phyloP scores from a whole-genome alignment of 1,284 basidiomycete species.

The Coniophora puteana region DNA sequence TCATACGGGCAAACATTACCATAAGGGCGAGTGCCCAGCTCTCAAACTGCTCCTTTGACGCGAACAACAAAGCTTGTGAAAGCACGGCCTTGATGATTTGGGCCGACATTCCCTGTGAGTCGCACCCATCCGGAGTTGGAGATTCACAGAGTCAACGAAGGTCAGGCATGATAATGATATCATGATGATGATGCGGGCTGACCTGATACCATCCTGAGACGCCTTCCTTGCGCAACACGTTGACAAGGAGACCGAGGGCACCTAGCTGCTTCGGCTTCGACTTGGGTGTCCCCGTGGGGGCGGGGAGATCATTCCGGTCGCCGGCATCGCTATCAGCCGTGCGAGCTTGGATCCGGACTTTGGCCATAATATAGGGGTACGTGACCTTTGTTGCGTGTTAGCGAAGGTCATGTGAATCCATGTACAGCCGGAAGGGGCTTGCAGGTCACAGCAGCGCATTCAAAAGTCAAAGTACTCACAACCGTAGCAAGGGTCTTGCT shows the following conservation, averaged over 20 bases:
- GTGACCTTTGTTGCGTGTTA: slow-evolving; percentile 69
- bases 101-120: slow-evolving; percentile 90
- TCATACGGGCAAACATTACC: slow-evolving; percentile 34
- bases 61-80: slow-evolving; percentile 77
- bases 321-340: slow-evolving; percentile 48
- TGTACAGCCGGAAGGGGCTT: too few species aligned
- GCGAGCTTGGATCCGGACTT: slow-evolving; percentile 93
- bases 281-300: slow-evolving; percentile 34
- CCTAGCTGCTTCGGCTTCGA: slow-evolving; percentile 52
- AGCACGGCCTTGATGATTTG: slow-evolving; percentile 89
- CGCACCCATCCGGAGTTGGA: too few species aligned
- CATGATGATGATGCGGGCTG: slow-evolving; percentile 10
- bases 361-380: slow-evolving; percentile 94
- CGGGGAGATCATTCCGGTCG: slow-evolving; percentile 30
- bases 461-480: slow-evolving; percentile 45
- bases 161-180: not conserved
- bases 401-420: slow-evolving; percentile 1
- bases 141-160: not conserved
- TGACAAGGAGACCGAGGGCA: slow-evolving; percentile 72
- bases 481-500: slow-evolving; percentile 97
- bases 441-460: not conserved
- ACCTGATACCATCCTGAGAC: slow-evolving; percentile 96
- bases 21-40: slow-evolving; percentile 70
- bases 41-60: slow-evolving; percentile 84
- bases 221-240: slow-evolving; percentile 76